Conservation (phyloP, 345 rosid genomes). For the Brassica nigra region DNA sequence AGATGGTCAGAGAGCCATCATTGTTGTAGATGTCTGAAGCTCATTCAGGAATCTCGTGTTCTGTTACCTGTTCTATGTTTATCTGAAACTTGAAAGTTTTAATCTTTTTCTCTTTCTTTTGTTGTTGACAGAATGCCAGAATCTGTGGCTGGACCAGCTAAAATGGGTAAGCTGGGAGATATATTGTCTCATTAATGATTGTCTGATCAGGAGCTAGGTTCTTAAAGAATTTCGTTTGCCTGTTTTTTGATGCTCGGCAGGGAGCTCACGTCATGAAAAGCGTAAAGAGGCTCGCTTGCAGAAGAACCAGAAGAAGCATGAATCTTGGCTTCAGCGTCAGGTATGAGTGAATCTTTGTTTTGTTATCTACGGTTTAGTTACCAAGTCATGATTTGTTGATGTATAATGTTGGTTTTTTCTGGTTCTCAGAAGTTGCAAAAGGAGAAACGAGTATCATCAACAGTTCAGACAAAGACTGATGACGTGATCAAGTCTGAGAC, state of each 20-base stretch:
- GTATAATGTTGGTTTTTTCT: neutral
- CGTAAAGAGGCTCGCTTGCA: conserved; percentile 65
- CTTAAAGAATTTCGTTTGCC: neutral
- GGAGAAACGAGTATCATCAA: conserved; percentile 35
- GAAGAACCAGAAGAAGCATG: conserved; percentile 51
- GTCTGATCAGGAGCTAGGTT: neutral
- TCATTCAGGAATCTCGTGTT: neutral
- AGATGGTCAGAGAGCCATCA: neutral
- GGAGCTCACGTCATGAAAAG: conserved; percentile 56
- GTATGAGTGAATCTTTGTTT: conserved; percentile 34
- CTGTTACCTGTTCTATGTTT: neutral
- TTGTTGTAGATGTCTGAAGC: neutral
- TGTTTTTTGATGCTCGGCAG: conserved; percentile 30
- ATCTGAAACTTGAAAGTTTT: neutral
- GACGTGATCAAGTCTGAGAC: conserved; percentile 28
- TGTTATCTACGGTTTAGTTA: neutral
- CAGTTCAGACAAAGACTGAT: conserved; percentile 9
- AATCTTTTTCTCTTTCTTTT: neutral
- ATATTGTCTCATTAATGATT: neutral
- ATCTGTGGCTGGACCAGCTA: neutral
- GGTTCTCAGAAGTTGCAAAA: conserved; percentile 50
- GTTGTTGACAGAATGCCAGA: conserved; percentile 3
- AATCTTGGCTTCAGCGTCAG: conserved; percentile 67
- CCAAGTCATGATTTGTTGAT: neutral
- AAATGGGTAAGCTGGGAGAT: conserved; percentile 21